Base-by-base conservation (phyloP, 257 asterid species). In the Datura wrightii region DNA sequence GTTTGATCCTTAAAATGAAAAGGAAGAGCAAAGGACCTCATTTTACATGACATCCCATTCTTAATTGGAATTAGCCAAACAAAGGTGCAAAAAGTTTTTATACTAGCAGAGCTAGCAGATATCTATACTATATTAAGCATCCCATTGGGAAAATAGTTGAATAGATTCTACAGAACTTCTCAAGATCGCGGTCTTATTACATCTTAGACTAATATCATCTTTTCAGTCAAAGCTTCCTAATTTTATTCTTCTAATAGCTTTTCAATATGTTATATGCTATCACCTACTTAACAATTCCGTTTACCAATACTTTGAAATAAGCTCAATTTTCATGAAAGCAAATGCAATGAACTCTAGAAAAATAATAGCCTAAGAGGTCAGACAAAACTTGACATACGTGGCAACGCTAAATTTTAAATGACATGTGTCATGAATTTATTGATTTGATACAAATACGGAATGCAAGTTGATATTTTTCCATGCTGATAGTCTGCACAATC, bases 41-140 rank as follows among this genome's bases (percentile, higher is more conserved):
- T 11, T 62, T 62, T 62, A 34, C 39, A 62, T 60, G 8, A 19
- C 37, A n/a, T n/a, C 1, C 37, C 11, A n/a, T 41, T 69, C 14
- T 69, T 69, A 18, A 69, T 69, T 69, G 79, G 48, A 69, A 34
- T 16, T 41, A 70, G 79, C 54, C 36, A 41, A 39, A 41, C 54
- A 18, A 4, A 70, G 34, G 36, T 70, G 53, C 79, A 71, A 9
- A 6, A 15, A 67, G 16, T 24, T 60, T 6, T 60, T 24, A 1
- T 60, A 5, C 19, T 60, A 15, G 1, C 18, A 70, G 34, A 42
- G 2, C 37, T 16, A 39, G 16, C 54, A 42, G 79, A 70, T 10
- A 8, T 60, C 37, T 60, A 16, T 15, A 70, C 79, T 70, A 41
- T 41, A 70, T 0, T 70, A 18, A 70, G 79, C 79, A 70, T 41